phyloP scores from a whole-genome alignment of 306 rosid species.

The Medicago truncatula region MtrunA17r5.0-ANR NC_053044.1:42156001-42156500 shows the following conservation, averaged over 20 bases:
- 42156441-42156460: conserved; percentile 79
- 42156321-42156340: conserved; percentile 78
- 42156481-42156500: conserved; percentile 60
- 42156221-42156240: conserved; percentile 93
- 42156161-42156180: conserved; percentile 96
- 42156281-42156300: conserved; percentile 95
- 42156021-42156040: conserved; percentile 72
- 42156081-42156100: conserved; percentile 63
- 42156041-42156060: conserved; percentile 75
- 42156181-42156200: conserved; percentile 92
- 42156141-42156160: conserved; percentile 95
- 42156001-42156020: conserved; percentile 64
- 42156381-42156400: conserved; percentile 76
- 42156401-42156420: conserved; percentile 67
- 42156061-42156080: conserved; percentile 73
- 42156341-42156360: conserved; percentile 92
- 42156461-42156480: conserved; percentile 77
- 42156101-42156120: conserved; percentile 91
- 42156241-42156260: conserved; percentile 75
- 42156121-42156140: conserved; percentile 93
- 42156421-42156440: conserved; percentile 70
- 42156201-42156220: conserved; percentile 90
- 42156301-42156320: conserved; percentile 94
- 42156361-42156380: conserved; percentile 91
- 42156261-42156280: conserved; percentile 91